Evolutionary conservation across 768 basidiomycete species (phyloP).

Genomic region (Naematelia encephala): DNA sequence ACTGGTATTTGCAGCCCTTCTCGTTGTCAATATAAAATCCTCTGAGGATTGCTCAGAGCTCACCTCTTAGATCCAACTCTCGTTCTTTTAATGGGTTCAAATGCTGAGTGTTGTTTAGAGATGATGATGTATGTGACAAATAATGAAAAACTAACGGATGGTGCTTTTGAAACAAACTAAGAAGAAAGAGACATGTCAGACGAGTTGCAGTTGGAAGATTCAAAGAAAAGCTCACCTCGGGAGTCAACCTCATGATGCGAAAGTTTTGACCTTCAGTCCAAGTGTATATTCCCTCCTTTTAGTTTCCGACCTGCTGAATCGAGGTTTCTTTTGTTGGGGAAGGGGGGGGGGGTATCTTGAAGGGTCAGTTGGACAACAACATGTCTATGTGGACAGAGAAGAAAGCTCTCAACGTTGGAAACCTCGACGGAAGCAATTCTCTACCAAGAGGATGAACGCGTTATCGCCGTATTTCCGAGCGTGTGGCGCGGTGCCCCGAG

Average conservation of each 20-base stretch:
- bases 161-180: slow-evolving; percentile 41
- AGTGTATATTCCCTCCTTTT: neutral
- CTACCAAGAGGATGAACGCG: neutral
- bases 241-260: slow-evolving; percentile 47
- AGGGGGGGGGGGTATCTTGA: neutral
- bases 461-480: neutral
- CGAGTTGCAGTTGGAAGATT: neutral
- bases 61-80: slow-evolving; percentile 50
- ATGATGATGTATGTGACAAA: neutral
- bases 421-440: slow-evolving; percentile 1
- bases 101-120: slow-evolving; percentile 29
- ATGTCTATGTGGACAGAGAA: too few relatives aligned
- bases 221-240: slow-evolving; percentile 41
- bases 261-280: neutral
- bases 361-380: neutral
- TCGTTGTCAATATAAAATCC: neutral
- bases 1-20: slow-evolving; percentile 48
- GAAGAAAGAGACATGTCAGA: neutral
- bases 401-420: too few relatives aligned
- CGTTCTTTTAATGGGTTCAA: slow-evolving; percentile 50
- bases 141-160: slow-evolving; percentile 32
- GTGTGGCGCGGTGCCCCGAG: neutral
- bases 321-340: neutral
- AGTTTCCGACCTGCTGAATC: neutral
- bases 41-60: slow-evolving; percentile 10